phyloP scores from a whole-genome alignment of 2,329 filamentous ascomycete genomes.

The Alternaria postmessia region DNA sequence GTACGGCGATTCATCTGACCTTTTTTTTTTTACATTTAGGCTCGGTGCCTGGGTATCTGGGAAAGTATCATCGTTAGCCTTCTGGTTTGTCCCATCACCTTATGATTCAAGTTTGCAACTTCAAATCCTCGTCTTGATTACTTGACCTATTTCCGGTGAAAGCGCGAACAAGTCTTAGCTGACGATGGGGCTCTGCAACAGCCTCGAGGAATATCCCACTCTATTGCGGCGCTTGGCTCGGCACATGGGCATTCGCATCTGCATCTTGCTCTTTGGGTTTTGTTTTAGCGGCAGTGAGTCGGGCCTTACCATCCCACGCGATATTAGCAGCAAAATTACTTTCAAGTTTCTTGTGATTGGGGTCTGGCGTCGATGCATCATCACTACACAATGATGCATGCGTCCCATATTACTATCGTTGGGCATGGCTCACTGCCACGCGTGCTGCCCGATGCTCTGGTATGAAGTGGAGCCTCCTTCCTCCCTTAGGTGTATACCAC shows the following conservation, averaged over 20 bases:
- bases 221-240: background rate
- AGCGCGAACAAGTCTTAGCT: background rate
- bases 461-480: background rate
- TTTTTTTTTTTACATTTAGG: background rate
- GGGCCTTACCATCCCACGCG: constrained; percentile 3
- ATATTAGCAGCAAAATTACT: constrained; percentile 1
- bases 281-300: background rate
- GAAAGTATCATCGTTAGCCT: background rate
- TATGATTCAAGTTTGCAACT: background rate
- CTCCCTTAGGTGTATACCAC: background rate
- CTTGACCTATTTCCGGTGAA: background rate
- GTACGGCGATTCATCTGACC: background rate
- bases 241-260: background rate
- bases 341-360: background rate
- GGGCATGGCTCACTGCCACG: background rate
- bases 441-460: background rate
- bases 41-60: background rate
- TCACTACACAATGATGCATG: background rate
- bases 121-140: background rate
- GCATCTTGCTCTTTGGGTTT: background rate
- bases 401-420: background rate
- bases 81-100: background rate
- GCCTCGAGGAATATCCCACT: background rate
- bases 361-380: background rate
- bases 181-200: background rate